Conservation (phyloP, 2,329 filamentous ascomycete species). For the Fusarium nelsonii region DNA sequence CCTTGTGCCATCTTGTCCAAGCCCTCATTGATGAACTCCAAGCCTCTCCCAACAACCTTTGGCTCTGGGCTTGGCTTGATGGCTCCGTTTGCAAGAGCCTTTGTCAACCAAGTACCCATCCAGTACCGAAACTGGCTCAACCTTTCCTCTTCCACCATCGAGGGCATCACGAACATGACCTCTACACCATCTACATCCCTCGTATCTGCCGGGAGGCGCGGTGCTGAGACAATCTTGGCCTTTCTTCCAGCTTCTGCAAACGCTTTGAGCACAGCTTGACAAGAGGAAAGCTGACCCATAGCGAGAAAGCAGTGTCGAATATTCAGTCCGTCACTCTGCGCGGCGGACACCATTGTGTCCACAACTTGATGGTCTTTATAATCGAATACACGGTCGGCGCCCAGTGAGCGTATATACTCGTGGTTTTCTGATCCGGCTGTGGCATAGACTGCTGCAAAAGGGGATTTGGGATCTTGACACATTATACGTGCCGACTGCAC, state of each 20-base stretch:
- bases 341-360: conserved; percentile 53
- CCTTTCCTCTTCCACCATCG: conserved; percentile 51
- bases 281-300: conserved; percentile 51
- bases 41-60: conserved; percentile 53
- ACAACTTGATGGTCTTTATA: conserved; percentile 52
- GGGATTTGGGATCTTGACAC: conserved; percentile 50
- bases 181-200: conserved; percentile 52
- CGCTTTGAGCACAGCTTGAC: conserved; percentile 54
- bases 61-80: conserved; percentile 57
- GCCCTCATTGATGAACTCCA: conserved; percentile 55
- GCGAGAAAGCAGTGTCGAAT: conserved; percentile 59
- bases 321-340: conserved; percentile 52
- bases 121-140: conserved; percentile 56
- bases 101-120: conserved; percentile 55
- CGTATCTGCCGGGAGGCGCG: conserved; percentile 49
- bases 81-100: conserved; percentile 49
- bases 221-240: conserved; percentile 55
- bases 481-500: conserved; percentile 56
- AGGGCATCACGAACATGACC: conserved; percentile 55
- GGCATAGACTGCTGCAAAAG: conserved; percentile 57
- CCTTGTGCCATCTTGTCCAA: conserved; percentile 53
- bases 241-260: conserved; percentile 39
- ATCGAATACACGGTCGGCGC: conserved; percentile 58
- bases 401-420: conserved; percentile 52
- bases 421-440: conserved; percentile 53